A percentile compares a stretch with the other conserved stretches of the same genome.
phyloP scores from a whole-genome alignment of 2,329 filamentous ascomycete species.

The Claviceps sp. region DNA sequence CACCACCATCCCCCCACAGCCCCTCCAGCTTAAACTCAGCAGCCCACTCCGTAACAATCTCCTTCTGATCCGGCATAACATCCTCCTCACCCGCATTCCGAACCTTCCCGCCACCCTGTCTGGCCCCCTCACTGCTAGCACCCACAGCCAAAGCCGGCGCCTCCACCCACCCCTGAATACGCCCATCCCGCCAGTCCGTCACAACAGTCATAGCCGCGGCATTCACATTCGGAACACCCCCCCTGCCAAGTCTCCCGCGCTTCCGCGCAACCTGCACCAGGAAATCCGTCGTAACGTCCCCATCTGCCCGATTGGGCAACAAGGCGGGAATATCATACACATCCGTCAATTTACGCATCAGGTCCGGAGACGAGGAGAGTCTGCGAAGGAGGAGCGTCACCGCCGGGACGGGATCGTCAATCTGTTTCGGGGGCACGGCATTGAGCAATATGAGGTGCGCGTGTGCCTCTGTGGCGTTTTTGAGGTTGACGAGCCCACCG shows the following conservation, averaged over 20 bases:
- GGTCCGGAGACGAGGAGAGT: slow-evolving; percentile 56
- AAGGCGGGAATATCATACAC: slow-evolving; percentile 78
- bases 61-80: slow-evolving; percentile 54
- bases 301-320: slow-evolving; percentile 48
- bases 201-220: slow-evolving; percentile 86
- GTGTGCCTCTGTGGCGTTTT: slow-evolving; percentile 57
- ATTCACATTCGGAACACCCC: slow-evolving; percentile 78
- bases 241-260: slow-evolving; percentile 74
- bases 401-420: slow-evolving; percentile 81
- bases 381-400: slow-evolving; percentile 74
- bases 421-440: slow-evolving; percentile 84
- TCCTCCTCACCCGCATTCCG: slow-evolving; percentile 29
- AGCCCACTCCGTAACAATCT: slow-evolving; percentile 86
- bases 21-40: slow-evolving; percentile 92
- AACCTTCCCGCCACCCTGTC: slow-evolving; percentile 14
- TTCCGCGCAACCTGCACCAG: slow-evolving; percentile 90
- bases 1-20: slow-evolving; percentile 59
- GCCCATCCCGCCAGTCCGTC: slow-evolving; percentile 90
- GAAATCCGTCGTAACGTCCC: slow-evolving; percentile 79
- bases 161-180: slow-evolving; percentile 85
- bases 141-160: slow-evolving; percentile 54
- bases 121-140: slow-evolving; percentile 14
- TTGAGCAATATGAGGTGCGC: slow-evolving; percentile 80
- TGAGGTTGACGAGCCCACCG: slow-evolving; percentile 33
- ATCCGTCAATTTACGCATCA: slow-evolving; percentile 66